Conservation (phyloP, 352 stramenopile species). For the Phytophthora pinifolia region DNA sequence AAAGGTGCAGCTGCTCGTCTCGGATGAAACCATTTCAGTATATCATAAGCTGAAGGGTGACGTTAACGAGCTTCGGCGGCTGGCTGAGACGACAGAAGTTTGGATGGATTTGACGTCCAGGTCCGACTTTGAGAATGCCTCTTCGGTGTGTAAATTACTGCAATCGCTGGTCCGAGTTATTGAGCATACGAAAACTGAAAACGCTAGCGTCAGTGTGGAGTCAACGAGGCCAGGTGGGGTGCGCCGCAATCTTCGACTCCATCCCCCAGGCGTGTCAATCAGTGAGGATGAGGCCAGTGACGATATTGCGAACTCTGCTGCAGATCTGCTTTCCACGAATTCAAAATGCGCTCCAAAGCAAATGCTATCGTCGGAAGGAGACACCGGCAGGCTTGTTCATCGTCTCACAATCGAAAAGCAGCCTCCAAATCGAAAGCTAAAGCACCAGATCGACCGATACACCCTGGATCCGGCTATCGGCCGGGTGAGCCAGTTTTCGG, state of each 20-base stretch:
- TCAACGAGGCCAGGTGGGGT: background rate
- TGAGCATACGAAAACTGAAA: conserved; percentile 14
- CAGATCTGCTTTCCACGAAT: conserved; percentile 25
- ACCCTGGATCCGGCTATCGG: conserved; percentile 39
- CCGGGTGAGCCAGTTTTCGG: conserved; percentile 48
- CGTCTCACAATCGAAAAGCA: conserved; percentile 39
- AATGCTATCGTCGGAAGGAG: background rate
- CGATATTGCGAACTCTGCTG: conserved; percentile 18
- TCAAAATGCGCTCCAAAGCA: conserved; percentile 30
- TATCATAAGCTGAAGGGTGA: conserved; percentile 73
- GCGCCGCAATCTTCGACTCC: conserved; percentile 20
- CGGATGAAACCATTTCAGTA: conserved; percentile 60
- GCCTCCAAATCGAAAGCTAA: conserved; percentile 54
- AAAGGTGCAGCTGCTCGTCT: conserved; percentile 60
- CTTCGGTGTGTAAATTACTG: conserved; percentile 46
- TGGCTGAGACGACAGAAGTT: conserved; percentile 77
- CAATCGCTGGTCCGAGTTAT: conserved; percentile 45
- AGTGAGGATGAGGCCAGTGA: conserved; percentile 16
- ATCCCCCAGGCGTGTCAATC: conserved; percentile 8
- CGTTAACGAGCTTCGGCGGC: conserved; percentile 54
- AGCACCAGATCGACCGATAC: conserved; percentile 32
- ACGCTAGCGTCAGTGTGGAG: background rate
- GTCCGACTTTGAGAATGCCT: conserved; percentile 65
- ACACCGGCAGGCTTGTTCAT: conserved; percentile 9
- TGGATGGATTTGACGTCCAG: conserved; percentile 83